These are phyloP conservation scores for Byssoonygena ceratinophila DNA, from an alignment of 2,329 filamentous ascomycete genomes.

Conservation along the genomic window DNA sequence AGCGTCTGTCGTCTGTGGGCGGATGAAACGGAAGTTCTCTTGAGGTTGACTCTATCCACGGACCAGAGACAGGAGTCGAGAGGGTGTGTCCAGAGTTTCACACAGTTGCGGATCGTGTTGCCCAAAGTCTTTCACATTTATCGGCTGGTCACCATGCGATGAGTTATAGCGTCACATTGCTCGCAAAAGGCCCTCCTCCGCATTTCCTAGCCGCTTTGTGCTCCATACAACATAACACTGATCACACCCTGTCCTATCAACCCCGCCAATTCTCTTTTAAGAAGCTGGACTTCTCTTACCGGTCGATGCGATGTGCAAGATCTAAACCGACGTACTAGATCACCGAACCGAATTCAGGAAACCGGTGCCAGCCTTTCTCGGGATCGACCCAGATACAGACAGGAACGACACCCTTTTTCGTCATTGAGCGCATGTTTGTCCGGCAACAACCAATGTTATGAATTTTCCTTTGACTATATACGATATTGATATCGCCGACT, in stretches of 20 bases:
- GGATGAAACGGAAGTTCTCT: not conserved
- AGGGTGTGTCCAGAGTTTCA: not conserved
- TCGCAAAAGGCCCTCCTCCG: not conserved
- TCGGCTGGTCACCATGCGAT: not conserved
- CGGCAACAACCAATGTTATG: not conserved
- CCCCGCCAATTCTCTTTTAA: not conserved
- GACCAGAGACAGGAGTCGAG: not conserved
- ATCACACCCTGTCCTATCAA: not conserved
- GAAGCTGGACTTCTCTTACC: constrained; percentile 11
- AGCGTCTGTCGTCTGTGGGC: not conserved
- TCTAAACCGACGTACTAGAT: not conserved
- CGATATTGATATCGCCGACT: not conserved
- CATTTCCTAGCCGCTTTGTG: not conserved
- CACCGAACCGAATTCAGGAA: not conserved
- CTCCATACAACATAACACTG: too few relatives aligned
- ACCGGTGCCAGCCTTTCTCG: not conserved
- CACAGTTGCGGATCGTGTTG: constrained; percentile 1
- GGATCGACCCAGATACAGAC: constrained; percentile 3
- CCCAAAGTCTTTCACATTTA: not conserved
- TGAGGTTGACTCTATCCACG: not conserved
- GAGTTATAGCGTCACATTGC: not conserved
- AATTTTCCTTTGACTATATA: not conserved
- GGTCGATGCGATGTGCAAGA: not conserved
- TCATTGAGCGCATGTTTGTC: not conserved
- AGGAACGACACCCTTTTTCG: not conserved